Conservation (phyloP, 2,329 filamentous ascomycete species). For the Aureobasidium leucospermi region DNA sequence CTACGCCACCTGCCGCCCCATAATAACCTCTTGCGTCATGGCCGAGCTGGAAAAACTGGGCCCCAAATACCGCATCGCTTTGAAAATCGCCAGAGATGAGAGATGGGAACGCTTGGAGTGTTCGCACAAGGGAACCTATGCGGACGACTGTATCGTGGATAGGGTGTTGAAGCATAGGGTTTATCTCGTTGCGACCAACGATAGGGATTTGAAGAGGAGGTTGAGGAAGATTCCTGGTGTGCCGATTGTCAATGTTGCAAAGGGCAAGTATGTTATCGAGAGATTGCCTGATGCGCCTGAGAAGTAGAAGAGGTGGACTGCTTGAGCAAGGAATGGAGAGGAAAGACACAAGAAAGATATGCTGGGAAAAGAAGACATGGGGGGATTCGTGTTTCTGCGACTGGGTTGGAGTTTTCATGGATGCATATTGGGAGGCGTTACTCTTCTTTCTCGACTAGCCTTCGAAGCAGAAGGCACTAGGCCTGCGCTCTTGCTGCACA, state of each 20-base stretch:
- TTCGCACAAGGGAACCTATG: constrained; percentile 82
- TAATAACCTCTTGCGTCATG: constrained; percentile 78
- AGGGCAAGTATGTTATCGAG: constrained; percentile 92
- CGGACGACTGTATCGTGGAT: constrained; percentile 66
- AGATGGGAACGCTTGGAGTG: constrained; percentile 80
- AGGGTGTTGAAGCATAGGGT: constrained; percentile 40
- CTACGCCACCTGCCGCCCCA: constrained; percentile 82
- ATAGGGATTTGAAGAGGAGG: constrained; percentile 73
- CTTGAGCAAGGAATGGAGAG: too few species aligned
- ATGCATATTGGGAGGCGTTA: background rate
- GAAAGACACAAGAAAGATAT: background rate
- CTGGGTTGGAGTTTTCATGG: background rate
- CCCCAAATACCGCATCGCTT: constrained; percentile 76
- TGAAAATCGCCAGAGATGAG: constrained; percentile 82
- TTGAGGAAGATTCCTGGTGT: constrained; percentile 76
- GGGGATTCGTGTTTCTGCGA: background rate
- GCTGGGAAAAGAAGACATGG: background rate
- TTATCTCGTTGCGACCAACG: constrained; percentile 50
- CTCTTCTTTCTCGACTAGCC: background rate
- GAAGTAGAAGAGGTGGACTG: constrained; percentile 29
- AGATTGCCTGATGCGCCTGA: constrained; percentile 78
- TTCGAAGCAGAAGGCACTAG: too few species aligned
- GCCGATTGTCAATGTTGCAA: constrained; percentile 71
- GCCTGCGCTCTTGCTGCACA: too few species aligned
- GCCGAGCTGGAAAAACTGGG: constrained; percentile 85